Conservation (phyloP, 345 rosid species). For the Zanthoxylum bungeanum region DNA sequence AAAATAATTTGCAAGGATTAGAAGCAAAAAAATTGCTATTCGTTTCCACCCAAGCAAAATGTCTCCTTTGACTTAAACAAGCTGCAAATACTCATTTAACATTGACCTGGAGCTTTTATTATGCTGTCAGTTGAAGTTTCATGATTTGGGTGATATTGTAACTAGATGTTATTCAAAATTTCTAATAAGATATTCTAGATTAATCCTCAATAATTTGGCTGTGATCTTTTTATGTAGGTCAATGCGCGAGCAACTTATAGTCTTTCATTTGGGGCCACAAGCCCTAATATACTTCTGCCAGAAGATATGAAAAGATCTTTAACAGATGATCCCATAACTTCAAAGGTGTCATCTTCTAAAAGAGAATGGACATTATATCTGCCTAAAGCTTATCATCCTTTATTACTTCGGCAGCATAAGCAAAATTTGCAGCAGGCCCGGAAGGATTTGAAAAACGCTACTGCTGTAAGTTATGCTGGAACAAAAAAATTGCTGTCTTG, state of each 20-base stretch:
- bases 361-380: constrained; percentile 72
- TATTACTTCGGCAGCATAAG: constrained; percentile 78
- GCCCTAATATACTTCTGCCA: constrained; percentile 62
- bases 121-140: background rate
- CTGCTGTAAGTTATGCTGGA: constrained; percentile 44
- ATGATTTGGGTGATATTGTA: background rate
- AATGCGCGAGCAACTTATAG: constrained; percentile 86
- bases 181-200: constrained; percentile 1
- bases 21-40: background rate
- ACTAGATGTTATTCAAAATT: background rate
- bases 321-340: constrained; percentile 27
- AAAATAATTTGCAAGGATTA: background rate
- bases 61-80: background rate
- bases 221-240: constrained; percentile 44
- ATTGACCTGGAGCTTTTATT: background rate
- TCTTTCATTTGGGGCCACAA: constrained; percentile 69
- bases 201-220: constrained; percentile 2
- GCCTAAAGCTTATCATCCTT: constrained; percentile 83
- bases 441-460: constrained; percentile 47
- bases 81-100: background rate
- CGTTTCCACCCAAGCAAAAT: background rate
- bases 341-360: constrained; percentile 30
- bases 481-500: background rate
- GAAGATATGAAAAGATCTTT: constrained; percentile 35
- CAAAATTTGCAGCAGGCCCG: constrained; percentile 45